Percentiles rank a stretch among this genome's conserved stretches.
These are phyloP conservation scores for Geotrichum armillariae DNA, from an alignment of 1,139 yeast species.

Conservation along the genomic window DNA sequence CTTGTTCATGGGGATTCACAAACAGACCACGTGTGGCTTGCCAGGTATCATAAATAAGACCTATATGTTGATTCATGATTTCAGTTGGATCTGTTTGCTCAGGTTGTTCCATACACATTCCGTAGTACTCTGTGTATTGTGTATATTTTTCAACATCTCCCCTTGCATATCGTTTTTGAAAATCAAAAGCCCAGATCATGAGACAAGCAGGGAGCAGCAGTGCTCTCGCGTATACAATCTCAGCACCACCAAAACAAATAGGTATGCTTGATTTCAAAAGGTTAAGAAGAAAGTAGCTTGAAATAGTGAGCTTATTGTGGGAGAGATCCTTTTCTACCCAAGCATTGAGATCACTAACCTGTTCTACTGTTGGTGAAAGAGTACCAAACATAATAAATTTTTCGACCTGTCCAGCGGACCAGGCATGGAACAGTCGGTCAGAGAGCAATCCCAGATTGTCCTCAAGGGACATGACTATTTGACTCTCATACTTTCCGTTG, in stretches of 20 bases:
- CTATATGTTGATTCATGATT: not conserved
- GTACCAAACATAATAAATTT: conserved; percentile 17
- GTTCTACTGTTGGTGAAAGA: not conserved
- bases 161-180: not conserved
- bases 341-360: not conserved
- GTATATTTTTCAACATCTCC: not conserved
- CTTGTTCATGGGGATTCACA: conserved; percentile 7
- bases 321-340: conserved; percentile 12
- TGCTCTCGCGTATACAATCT: conserved; percentile 7
- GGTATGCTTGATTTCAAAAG: conserved; percentile 7
- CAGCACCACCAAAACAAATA: conserved; percentile 3
- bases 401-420: conserved; percentile 6
- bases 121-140: conserved; percentile 5
- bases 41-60: not conserved
- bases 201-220: conserved; percentile 9
- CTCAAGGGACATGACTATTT: conserved; percentile 2
- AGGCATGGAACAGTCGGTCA: not conserved
- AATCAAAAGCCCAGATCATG: conserved; percentile 13
- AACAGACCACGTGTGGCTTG: not conserved
- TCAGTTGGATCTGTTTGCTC: not conserved
- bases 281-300: conserved; percentile 7
- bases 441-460: conserved; percentile 6
- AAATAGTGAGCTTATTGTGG: not conserved
- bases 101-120: conserved; percentile 5
- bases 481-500: conserved; percentile 6